Evolutionary conservation across 208 protist genomes (phyloP).

Genomic region (Crithidia bombi): DNA sequence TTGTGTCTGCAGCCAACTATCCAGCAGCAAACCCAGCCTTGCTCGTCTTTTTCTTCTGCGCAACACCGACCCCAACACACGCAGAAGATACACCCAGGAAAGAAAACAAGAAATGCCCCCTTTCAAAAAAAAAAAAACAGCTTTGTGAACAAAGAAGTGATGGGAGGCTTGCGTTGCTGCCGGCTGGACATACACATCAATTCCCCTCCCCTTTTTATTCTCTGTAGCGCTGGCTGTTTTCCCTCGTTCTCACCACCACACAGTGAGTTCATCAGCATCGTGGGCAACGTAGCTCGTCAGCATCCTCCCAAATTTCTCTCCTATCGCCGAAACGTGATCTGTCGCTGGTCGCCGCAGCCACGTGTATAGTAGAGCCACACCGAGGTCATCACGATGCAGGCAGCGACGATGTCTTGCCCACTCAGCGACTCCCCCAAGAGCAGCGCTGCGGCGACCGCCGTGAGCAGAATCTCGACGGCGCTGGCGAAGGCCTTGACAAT

Average conservation of each 20-base stretch:
- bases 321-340: slow-evolving; percentile 8
- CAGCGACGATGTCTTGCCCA: slow-evolving; percentile 48
- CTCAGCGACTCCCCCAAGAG: slow-evolving; percentile 57
- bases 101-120: too few species aligned
- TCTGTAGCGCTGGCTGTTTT: neutral
- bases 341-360: slow-evolving; percentile 20
- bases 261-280: neutral
- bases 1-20: too few species aligned
- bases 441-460: slow-evolving; percentile 34
- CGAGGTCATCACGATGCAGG: slow-evolving; percentile 48
- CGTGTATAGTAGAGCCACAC: slow-evolving; percentile 64
- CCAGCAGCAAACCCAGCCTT: too few species aligned
- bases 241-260: neutral
- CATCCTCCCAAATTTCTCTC: too few species aligned
- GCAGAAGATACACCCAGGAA: too few species aligned
- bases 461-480: slow-evolving; percentile 65
- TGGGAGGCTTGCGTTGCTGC: too few species aligned
- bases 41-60: too few species aligned
- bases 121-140: too few species aligned
- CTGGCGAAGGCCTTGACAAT: slow-evolving; percentile 80
- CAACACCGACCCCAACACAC: too few species aligned
- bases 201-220: neutral
- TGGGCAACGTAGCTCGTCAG: too few species aligned
- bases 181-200: neutral
- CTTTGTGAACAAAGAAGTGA: too few species aligned